phyloP scores from a whole-genome alignment of 2,329 filamentous ascomycete species.

The Pseudocercospora crystallina region DNA sequence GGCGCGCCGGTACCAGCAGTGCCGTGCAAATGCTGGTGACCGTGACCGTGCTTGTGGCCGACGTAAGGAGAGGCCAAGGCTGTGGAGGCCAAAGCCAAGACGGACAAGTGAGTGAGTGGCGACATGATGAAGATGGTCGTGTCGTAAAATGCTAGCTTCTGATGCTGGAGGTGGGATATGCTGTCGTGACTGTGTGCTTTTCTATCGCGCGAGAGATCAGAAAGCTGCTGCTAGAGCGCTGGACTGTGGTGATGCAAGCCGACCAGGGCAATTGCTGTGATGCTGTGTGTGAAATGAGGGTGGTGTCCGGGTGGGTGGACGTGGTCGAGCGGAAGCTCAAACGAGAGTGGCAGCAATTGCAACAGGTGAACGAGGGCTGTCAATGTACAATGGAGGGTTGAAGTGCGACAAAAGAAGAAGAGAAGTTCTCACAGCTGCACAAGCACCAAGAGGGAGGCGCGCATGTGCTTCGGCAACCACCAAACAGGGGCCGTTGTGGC shows the following conservation, averaged over 20 bases:
- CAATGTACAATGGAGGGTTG: no score
- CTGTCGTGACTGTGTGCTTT: conserved; percentile 7
- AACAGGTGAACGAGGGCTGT: no score
- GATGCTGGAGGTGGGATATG: conserved; percentile 1
- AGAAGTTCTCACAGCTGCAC: no score
- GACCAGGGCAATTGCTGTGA: conserved; percentile 42
- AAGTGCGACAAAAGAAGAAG: no score
- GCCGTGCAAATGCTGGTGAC: conserved; percentile 25
- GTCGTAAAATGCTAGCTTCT: conserved; percentile 9
- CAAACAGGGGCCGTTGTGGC: no score
- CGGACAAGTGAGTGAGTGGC: conserved; percentile 39
- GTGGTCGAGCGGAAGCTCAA: no score
- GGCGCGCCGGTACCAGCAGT: conserved; percentile 25
- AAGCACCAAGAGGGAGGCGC: no score
- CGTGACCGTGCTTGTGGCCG: conserved; percentile 31
- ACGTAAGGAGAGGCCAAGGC: conserved; percentile 33
- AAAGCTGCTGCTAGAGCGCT: conserved; percentile 43
- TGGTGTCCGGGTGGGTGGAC: no score
- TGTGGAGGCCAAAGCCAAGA: conserved; percentile 45
- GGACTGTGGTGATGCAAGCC: conserved; percentile 31
- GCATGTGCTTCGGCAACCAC: no score
- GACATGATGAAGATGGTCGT: conserved; percentile 32
- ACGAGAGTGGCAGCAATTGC: no score
- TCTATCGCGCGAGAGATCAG: conserved; percentile 1
- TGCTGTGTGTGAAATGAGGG: no score